phyloP scores from a whole-genome alignment of 192 early-diverging fungal species.

The Podila verticillata region DNA sequence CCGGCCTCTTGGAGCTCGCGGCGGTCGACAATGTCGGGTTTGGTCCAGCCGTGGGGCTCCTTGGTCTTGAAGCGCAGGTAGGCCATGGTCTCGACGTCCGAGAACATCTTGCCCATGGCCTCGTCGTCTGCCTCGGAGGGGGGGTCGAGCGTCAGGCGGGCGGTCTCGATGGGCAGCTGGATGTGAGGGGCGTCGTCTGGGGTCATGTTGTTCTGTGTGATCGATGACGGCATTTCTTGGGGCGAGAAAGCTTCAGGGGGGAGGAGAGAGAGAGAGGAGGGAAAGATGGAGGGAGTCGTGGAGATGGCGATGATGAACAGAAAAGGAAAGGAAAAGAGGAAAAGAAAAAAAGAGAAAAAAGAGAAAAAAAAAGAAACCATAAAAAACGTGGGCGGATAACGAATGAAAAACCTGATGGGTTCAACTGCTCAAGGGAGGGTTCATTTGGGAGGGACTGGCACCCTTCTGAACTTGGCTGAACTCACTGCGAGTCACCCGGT shows the following conservation, averaged over 20 bases:
- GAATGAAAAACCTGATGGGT: background rate
- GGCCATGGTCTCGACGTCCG: constrained; percentile 33
- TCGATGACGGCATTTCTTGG: background rate
- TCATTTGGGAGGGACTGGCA: too few relatives aligned
- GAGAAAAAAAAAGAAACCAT: background rate
- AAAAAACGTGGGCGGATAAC: too few relatives aligned
- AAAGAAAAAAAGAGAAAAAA: background rate
- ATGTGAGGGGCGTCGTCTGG: background rate
- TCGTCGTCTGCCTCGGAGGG: constrained; percentile 23
- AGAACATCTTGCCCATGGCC: constrained; percentile 42
- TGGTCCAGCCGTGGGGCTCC: constrained; percentile 30
- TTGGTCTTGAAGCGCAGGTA: constrained; percentile 36
- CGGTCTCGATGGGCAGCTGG: constrained; percentile 16
- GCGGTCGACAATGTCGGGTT: constrained; percentile 16
- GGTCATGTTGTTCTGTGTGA: background rate
- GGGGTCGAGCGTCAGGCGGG: constrained; percentile 26
- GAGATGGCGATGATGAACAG: background rate
- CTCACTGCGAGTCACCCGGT: too few relatives aligned
- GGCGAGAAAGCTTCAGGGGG: background rate
- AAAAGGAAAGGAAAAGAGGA: constrained; percentile 1
- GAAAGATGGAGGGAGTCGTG: background rate
- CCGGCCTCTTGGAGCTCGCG: constrained; percentile 23
- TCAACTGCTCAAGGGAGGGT: background rate
- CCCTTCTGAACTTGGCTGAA: too few relatives aligned
- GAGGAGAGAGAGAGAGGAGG: background rate